Base-by-base conservation (phyloP, 2,329 filamentous ascomycete genomes). In the Cordyceps militaris region DNA sequence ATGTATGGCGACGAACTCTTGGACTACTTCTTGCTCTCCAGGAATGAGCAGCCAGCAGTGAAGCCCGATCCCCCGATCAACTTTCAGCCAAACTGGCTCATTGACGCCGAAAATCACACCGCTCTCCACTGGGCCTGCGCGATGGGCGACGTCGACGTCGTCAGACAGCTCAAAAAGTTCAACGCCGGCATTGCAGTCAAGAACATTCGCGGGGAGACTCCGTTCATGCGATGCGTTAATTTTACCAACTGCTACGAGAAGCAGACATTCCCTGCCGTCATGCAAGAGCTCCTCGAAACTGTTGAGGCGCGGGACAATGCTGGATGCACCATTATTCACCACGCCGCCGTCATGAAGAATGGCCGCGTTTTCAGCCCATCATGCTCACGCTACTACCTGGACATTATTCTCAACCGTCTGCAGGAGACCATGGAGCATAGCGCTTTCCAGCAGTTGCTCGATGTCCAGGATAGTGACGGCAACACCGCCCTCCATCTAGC, bases 191-290 rank as follows among this genome's bases (percentile, higher is more conserved):
- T 91, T 16, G 83, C 84, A 30, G 84, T 86, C 3, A 80, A 87
- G 56, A 92, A 91, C 58, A 74, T 82, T 46, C 78, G 84, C 21
- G 87, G 88, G 58, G 93, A 97, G 73, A 97, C 94, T 0, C 93
- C 94, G 0, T 82, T 99, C 36, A 97, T 99, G 84, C 87, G 92
- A 44, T 89, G 91, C 6, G 92, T 97, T 57, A 84, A 95, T 68
- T 99, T 97, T 71, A 97, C 93, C 47, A 99, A 99, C 71, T 96
- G 94, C 70, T 94, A 87, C 70, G 94, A 97, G 70, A 96, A 94
- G 74, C 84, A 91, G 63, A 92, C 90, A 0, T 97, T 97, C 74
- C 88, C 91, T 0, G 81, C 82, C 23, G 85, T 99, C 57, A 84
- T 96, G 65, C 88, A 88, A 63, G 84, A 96, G 62, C 81, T 99